Evolutionary conservation across 208 protist species (phyloP), one percentile per base, ranked within the genome.

Genomic region (Porcisia hertigi): DNA sequence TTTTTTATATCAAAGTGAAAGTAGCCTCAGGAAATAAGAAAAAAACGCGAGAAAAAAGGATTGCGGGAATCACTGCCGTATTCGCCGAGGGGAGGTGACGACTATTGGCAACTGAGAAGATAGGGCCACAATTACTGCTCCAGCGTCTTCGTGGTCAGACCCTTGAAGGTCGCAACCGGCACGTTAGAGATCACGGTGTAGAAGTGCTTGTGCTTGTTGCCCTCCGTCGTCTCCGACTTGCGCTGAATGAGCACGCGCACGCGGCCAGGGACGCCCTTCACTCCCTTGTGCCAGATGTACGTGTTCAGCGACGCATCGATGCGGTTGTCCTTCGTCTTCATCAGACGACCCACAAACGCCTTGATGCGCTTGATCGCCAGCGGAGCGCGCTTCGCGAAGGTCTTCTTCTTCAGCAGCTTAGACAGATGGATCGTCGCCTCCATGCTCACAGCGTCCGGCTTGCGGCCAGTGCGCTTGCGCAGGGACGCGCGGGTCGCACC

Each of bases 381-480:
- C 69, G 98, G 98, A 52, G 98, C 98, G 69, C 98, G 90, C 87
- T 98, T 97, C 86, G 99, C 95, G 97, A 99, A 99, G 78, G 92
- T 96, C 81, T 97, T 98, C 89, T 89, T 95, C 88, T 99, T 95
- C 62, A 99, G 85, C 75, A 95, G 87, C 95, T 99, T 99, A 88
- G 98, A 94, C 67, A 99, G 88, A 93, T 99, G 97, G 86, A 99
- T 98, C 77, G 98, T 99, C 84, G 97, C 97, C 88, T 99, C 98
- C 75, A 98, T 90, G 57, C 93, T 90, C 63, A 99, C 85, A 72
- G 90, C 85, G 73, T 98, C 90, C 39, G 88, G 82, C 86, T 93
- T 96, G 87, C 92, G 92, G 79, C 88, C 92, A 47, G 85, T 91
- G 81, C 82, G 86, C 86, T 96, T 93, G 86, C 86, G 88, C 71